These are phyloP conservation scores for Biscogniauxia mediterranea DNA, from an alignment of 2,329 filamentous ascomycete species.

Conservation along the genomic window DNA sequence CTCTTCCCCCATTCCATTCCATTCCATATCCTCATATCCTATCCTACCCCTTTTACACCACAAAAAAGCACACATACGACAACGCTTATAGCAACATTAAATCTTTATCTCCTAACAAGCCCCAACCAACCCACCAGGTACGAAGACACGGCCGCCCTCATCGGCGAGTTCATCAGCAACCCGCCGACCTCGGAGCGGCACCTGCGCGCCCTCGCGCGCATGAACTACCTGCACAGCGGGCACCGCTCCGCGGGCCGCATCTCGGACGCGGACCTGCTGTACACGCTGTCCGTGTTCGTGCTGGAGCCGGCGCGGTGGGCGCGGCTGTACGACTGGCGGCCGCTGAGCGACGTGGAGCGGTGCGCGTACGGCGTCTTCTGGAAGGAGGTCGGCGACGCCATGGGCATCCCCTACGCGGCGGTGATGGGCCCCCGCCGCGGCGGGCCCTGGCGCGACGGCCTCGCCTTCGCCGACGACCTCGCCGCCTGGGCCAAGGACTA, in stretches of 20 bases:
- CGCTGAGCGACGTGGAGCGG: conserved; percentile 63
- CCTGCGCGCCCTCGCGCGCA: conserved; percentile 36
- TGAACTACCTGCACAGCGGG: conserved; percentile 39
- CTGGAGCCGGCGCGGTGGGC: conserved; percentile 65
- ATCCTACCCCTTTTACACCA: background rate
- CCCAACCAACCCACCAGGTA: conserved; percentile 20
- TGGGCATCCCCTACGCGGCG: conserved; percentile 57
- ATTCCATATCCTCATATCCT: background rate
- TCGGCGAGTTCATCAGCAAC: conserved; percentile 34
- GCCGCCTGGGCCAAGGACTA: conserved; percentile 52
- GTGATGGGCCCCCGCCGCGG: conserved; percentile 28
- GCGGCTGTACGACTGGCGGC: conserved; percentile 66
- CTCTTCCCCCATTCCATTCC: too few relatives aligned
- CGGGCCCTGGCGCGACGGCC: conserved; percentile 44
- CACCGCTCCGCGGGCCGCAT: conserved; percentile 36
- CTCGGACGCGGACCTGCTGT: conserved; percentile 37
- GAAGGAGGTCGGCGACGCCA: conserved; percentile 68
- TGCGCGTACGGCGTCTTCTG: conserved; percentile 68
- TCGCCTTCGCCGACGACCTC: conserved; percentile 52
- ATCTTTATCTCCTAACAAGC: background rate
- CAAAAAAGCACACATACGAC: background rate
- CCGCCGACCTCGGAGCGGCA: conserved; percentile 36
- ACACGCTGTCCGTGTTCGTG: conserved; percentile 56
- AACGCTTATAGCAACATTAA: too few relatives aligned
- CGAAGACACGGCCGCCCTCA: conserved; percentile 32